phyloP scores from a whole-genome alignment of 2,329 filamentous ascomycete species.

The Incumbomyces delicatus region DNA sequence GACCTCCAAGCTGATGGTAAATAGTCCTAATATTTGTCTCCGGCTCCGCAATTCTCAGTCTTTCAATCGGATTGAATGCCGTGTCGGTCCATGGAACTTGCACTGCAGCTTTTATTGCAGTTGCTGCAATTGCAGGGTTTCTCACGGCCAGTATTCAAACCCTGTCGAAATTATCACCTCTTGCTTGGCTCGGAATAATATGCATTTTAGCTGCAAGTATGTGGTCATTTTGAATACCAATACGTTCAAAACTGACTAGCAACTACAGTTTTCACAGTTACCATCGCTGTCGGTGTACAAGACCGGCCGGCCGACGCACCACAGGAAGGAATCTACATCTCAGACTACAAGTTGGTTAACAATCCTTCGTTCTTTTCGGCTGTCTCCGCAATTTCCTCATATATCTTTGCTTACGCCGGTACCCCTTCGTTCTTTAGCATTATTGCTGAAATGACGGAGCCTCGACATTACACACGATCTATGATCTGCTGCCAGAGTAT shows the following conservation, averaged over 20 bases:
- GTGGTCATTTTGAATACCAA: not conserved
- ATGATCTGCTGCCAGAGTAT: slow-evolving; percentile 51
- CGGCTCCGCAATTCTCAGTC: slow-evolving; percentile 49
- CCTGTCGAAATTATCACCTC: slow-evolving; percentile 52
- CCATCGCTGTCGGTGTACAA: slow-evolving; percentile 48
- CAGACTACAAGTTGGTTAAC: slow-evolving; percentile 2
- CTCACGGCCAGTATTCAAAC: too few relatives aligned
- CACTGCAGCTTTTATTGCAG: too few relatives aligned
- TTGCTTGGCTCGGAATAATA: slow-evolving; percentile 50
- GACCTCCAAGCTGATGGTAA: not conserved
- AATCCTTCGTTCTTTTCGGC: slow-evolving; percentile 23
- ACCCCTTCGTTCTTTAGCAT: slow-evolving; percentile 61
- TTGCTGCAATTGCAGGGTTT: too few relatives aligned
- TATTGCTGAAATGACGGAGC: slow-evolving; percentile 54
- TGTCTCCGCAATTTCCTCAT: slow-evolving; percentile 35
- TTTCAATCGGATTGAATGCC: slow-evolving; percentile 51
- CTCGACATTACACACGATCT: slow-evolving; percentile 52
- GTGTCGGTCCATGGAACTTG: slow-evolving; percentile 47
- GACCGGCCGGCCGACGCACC: slow-evolving; percentile 53
- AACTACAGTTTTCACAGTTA: slow-evolving; percentile 39
- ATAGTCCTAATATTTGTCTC: slow-evolving; percentile 43
- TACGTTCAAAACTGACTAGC: not conserved
- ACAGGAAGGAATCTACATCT: slow-evolving; percentile 34
- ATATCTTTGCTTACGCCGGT: slow-evolving; percentile 60
- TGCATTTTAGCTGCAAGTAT: slow-evolving; percentile 45